These are phyloP conservation scores for Polytrichum formosum DNA, from an alignment of 225 moss, liverwort and hornwort genomes.

Conservation along the genomic window DNA sequence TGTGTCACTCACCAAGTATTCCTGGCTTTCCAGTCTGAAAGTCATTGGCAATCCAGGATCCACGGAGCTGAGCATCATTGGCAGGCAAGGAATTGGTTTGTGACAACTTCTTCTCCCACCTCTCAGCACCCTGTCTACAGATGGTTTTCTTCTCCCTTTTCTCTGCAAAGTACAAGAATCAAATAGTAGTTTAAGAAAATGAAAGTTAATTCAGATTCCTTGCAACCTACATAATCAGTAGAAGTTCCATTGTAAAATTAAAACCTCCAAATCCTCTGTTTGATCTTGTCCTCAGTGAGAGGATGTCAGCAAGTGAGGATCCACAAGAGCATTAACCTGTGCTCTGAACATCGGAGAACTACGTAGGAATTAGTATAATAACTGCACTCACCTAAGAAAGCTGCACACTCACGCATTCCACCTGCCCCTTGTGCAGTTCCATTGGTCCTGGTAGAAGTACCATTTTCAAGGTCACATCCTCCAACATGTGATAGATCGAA, in stretches of 20 bases:
- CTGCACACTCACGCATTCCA: not conserved
- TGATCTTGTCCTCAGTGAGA: too few relatives aligned
- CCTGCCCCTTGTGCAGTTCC: constrained; percentile 1
- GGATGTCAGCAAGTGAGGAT: too few relatives aligned
- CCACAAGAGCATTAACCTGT: too few relatives aligned
- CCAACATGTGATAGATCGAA: not conserved
- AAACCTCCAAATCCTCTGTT: too few relatives aligned
- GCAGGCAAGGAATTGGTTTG: not conserved
- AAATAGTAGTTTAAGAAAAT: too few relatives aligned
- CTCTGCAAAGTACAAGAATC: constrained; percentile 1
- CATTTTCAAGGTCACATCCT: constrained; percentile 4
- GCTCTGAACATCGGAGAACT: too few relatives aligned
- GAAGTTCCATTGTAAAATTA: too few relatives aligned
- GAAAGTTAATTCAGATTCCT: too few relatives aligned
- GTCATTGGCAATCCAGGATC: not conserved
- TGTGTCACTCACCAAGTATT: constrained; percentile 5
- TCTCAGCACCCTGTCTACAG: constrained; percentile 1
- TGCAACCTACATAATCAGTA: too few relatives aligned
- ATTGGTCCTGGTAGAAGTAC: not conserved
- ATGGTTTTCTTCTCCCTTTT: constrained; percentile 4
- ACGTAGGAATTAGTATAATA: too few relatives aligned
- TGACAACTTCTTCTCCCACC: constrained; percentile 6
- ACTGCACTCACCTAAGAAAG: constrained; percentile 1
- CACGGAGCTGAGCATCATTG: not conserved
- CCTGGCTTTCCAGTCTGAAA: not conserved